Percentiles rank a stretch among this genome's conserved stretches.
phyloP scores from a whole-genome alignment of 768 basidiomycete genomes.

The Phaeotremella skinneri region DNA sequence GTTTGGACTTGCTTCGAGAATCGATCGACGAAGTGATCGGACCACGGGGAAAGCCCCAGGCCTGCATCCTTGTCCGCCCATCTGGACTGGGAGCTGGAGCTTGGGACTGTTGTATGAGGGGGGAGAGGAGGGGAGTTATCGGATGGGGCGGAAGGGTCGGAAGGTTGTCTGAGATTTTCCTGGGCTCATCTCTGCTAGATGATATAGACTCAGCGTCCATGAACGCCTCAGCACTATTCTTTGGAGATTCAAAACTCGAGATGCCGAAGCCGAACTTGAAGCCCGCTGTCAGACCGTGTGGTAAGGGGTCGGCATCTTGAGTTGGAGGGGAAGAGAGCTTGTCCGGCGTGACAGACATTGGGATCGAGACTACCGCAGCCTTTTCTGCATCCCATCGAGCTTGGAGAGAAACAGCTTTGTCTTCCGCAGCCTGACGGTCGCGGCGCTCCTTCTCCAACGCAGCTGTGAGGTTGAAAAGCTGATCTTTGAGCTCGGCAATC shows the following conservation, averaged over 20 bases:
- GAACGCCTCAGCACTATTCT: neutral
- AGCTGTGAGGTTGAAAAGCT: conserved; percentile 53
- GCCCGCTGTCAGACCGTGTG: neutral
- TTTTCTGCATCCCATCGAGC: neutral
- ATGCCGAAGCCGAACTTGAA: neutral
- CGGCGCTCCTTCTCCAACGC: conserved; percentile 50
- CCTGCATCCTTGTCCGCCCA: conserved; percentile 12
- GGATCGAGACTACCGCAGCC: conserved; percentile 1
- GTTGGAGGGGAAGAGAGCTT: neutral
- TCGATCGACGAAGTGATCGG: neutral
- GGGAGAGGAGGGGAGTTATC: neutral
- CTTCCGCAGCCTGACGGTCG: conserved; percentile 41
- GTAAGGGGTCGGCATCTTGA: conserved; percentile 2
- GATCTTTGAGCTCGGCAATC: conserved; percentile 52
- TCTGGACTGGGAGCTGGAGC: conserved; percentile 4
- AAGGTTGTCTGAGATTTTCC: neutral
- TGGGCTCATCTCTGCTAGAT: no score
- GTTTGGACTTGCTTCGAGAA: conserved; percentile 7
- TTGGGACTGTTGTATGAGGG: conserved; percentile 8
- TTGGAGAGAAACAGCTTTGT: conserved; percentile 15
- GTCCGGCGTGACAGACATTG: conserved; percentile 1
- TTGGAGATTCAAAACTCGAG: neutral
- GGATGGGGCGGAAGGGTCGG: neutral
- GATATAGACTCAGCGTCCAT: neutral
- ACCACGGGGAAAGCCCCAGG: conserved; percentile 31